Evolutionary conservation across 441 rosid genomes (phyloP), one percentile per base, ranked within the genome.

Genomic region (Manihot esculenta): DNA sequence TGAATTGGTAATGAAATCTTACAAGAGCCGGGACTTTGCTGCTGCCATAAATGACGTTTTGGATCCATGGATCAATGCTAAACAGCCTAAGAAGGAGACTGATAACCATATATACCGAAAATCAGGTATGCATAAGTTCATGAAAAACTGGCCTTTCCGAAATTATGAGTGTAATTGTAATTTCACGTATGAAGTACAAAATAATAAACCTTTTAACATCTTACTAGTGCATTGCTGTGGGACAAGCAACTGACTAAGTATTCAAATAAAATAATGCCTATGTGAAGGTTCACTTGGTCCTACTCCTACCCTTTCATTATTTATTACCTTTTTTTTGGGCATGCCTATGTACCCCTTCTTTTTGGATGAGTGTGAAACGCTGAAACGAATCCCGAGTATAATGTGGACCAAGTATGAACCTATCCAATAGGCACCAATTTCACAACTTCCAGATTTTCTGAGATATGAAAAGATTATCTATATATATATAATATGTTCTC

Each of bases 1-100:
- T 83, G 96, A 89, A 77, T 79, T 96, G 86, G 96, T 96, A 57
- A 96, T 96, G 99, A 93, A 90, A 86, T 90, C 98, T 17, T 96
- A 85, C 80, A 92, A 92, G 84, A 91, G 91, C 78, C 84, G 99
- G 67, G 99, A 93, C 79, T 93, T 96, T 83, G 93, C 99, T 79
- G 96, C 97, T 45, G 97, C 97, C 69, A 87, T 92, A 75, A 96
- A 94, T 77, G 99, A 96, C 85, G 98, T 91, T 76, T 78, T 96
- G 78, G 99, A 96, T 84, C 94, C 97, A 41, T 96, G 99, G 99
- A 88, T 96, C 79, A 85, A 78, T 84, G 91, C 90, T 45, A 90
- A 89, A 82, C 99, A 92, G 85, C 95, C 99, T 66, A 91, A 90
- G 89, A 96, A 87, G 78, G 98, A 93, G 70, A 79, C 70, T 33